These are phyloP conservation scores for Curvularia lunata DNA, from an alignment of 2,329 filamentous ascomycete species.

Conservation along the genomic window DNA sequence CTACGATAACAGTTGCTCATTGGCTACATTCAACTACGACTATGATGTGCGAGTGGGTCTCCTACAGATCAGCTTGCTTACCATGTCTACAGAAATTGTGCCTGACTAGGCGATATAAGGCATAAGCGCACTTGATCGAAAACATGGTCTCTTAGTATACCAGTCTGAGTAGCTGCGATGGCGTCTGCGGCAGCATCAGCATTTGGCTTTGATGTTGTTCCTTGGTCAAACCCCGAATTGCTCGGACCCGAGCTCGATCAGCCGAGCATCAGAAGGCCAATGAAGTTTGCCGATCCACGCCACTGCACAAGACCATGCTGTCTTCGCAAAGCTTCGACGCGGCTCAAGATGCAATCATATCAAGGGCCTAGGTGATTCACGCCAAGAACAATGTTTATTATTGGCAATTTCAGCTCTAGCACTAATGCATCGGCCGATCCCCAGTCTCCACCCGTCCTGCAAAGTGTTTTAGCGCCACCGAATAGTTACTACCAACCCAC, in stretches of 20 bases:
- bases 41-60: not conserved
- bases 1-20: not conserved
- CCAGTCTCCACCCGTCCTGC: not conserved
- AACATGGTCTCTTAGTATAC: not conserved
- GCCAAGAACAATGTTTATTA: not conserved
- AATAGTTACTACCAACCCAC: not conserved
- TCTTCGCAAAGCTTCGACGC: not conserved
- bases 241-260: not conserved
- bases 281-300: not conserved
- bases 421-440: slow-evolving; percentile 1
- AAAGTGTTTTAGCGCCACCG: not conserved
- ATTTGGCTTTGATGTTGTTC: not conserved
- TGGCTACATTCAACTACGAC: not conserved
- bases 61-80: not conserved
- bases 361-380: not conserved
- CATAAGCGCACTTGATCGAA: not conserved
- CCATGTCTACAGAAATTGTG: not conserved
- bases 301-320: not conserved
- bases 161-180: not conserved
- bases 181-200: not conserved
- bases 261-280: not conserved
- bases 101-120: slow-evolving; percentile 1
- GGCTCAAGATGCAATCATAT: not conserved
- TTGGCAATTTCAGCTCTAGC: not conserved
- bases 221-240: not conserved